A percentile compares a stretch with the other conserved stretches of the same genome.
These are phyloP conservation scores for Trichoderma breve DNA, from an alignment of 2,329 filamentous ascomycete species.

Conservation along the genomic window DNA sequence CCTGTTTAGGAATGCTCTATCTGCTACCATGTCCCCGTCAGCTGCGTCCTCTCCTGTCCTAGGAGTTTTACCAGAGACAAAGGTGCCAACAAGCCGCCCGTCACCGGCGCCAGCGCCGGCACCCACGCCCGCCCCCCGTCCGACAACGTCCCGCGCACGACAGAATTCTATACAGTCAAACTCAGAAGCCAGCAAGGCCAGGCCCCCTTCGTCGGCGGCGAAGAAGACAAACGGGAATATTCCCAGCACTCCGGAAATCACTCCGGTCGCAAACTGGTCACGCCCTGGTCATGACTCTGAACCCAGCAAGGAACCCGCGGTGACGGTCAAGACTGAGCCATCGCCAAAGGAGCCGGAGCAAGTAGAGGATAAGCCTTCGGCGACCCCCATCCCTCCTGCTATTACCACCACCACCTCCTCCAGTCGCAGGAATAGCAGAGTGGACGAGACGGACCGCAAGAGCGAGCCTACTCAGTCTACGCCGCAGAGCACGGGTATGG, in stretches of 20 bases:
- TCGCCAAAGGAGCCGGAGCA: conserved; percentile 33
- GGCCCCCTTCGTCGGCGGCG: conserved; percentile 59
- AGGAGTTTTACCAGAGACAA: conserved; percentile 63
- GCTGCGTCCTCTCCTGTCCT: conserved; percentile 74
- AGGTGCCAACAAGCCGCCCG: conserved; percentile 46
- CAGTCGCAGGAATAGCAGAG: conserved; percentile 44
- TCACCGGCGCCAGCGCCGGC: conserved; percentile 60
- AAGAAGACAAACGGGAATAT: conserved; percentile 59
- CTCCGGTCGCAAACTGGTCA: conserved; percentile 31
- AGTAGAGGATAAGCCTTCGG: conserved; percentile 24
- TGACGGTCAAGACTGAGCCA: conserved; percentile 34
- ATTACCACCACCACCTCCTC: conserved; percentile 29
- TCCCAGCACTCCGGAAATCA: conserved; percentile 38
- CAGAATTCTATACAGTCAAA: conserved; percentile 69
- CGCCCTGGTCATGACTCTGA: conserved; percentile 46
- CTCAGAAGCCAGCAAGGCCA: conserved; percentile 51
- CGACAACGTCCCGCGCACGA: conserved; percentile 67
- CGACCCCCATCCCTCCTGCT: conserved; percentile 25
- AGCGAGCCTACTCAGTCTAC: conserved; percentile 47
- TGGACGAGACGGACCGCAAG: conserved; percentile 38
- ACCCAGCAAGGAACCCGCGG: conserved; percentile 46
- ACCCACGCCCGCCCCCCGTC: conserved; percentile 47
- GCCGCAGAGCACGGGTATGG: conserved; percentile 40
- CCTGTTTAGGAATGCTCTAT: conserved; percentile 33
- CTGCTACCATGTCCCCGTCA: conserved; percentile 62